Evolutionary conservation across 1,284 basidiomycete genomes (phyloP).

Genomic region (Ganoderma leucocontextum): DNA sequence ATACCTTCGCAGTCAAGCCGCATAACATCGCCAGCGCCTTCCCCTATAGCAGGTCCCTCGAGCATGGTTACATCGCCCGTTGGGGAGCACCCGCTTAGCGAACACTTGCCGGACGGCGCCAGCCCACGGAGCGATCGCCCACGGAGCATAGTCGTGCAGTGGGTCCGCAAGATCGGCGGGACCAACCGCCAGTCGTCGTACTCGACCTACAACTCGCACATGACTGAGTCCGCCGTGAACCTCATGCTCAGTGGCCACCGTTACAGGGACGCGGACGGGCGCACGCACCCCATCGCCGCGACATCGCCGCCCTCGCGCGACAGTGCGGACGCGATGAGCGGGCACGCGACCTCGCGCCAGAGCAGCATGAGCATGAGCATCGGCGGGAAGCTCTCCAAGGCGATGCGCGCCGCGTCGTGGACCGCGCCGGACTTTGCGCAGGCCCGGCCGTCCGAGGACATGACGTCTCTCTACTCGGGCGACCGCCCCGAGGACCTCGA

Average conservation of each 20-base stretch:
- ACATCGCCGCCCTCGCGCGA: constrained; percentile 37
- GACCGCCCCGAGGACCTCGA: constrained; percentile 51
- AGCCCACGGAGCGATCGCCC: constrained; percentile 39
- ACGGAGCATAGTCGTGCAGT: constrained; percentile 36
- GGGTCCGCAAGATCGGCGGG: constrained; percentile 30
- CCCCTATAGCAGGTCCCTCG: constrained; percentile 25
- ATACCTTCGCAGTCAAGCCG: constrained; percentile 30
- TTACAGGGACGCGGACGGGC: constrained; percentile 18
- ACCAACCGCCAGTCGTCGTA: constrained; percentile 28
- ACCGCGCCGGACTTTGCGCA: constrained; percentile 50
- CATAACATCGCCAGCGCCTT: constrained; percentile 34
- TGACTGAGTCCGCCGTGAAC: constrained; percentile 24
- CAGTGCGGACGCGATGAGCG: constrained; percentile 46
- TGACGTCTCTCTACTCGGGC: constrained; percentile 60
- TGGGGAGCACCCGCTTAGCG: constrained; percentile 28
- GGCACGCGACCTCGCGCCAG: constrained; percentile 34
- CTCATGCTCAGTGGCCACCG: not conserved
- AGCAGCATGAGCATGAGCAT: constrained; percentile 41
- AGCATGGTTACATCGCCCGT: constrained; percentile 33
- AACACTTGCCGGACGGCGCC: constrained; percentile 34
- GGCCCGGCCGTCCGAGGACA: constrained; percentile 51
- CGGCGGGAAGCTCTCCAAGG: constrained; percentile 45
- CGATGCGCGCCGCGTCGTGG: constrained; percentile 72
- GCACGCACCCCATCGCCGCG: constrained; percentile 19
- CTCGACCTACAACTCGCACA: constrained; percentile 28